Base-by-base conservation (phyloP, 352 stramenopile species). In the Plasmopara muralis region DNA sequence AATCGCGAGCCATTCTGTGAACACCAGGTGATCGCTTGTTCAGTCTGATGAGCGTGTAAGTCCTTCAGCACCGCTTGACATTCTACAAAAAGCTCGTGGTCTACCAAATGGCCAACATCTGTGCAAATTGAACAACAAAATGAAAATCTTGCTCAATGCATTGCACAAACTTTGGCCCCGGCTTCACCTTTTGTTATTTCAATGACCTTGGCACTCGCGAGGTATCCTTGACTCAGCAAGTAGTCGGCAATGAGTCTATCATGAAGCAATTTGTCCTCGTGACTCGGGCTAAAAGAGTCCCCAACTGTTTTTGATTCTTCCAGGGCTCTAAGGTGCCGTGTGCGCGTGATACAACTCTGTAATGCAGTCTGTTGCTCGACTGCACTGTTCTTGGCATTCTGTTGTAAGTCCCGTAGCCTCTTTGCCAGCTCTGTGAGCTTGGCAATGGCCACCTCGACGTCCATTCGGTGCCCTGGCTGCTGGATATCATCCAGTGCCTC, bases 201-300 rank as follows among this genome's bases (percentile, higher is more conserved):
- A 16, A 93, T 61, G n/a, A 88, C 63, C 60, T 81, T 83, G 43
- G 79, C 74, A 48, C 71, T 90, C 29, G 69, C 63, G 25, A 87
- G 65, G 49, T 74, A 72, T 34, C 82, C 82, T 55, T 74, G 66
- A n/a, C 64, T 72, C 28, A 93, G 60, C 61, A 93, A 62, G 18
- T 85, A 93, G 52, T 93, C 79, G 0, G 74, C 76, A 50, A 93
- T 80, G 5, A 93, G 68, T 16, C 82, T 67, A 38, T 84, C 62
- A 33, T 60, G 66, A 5, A 81, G 56, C 0, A 48, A 37, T 41
- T 53, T 16, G 28, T 25, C 50, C 25, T 54, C 40, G 20, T 13
- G 53, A 15, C 15, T 42, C 1, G 34, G 6, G 33, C 18, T n/a
- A 8, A 58, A 61, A 34, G 20, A 34, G 38, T 57, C 56, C 58